Evolutionary conservation across 306 rosid species (phyloP), one percentile per base, ranked within the genome.

Genomic region (Lagenaria siceraria): DNA sequence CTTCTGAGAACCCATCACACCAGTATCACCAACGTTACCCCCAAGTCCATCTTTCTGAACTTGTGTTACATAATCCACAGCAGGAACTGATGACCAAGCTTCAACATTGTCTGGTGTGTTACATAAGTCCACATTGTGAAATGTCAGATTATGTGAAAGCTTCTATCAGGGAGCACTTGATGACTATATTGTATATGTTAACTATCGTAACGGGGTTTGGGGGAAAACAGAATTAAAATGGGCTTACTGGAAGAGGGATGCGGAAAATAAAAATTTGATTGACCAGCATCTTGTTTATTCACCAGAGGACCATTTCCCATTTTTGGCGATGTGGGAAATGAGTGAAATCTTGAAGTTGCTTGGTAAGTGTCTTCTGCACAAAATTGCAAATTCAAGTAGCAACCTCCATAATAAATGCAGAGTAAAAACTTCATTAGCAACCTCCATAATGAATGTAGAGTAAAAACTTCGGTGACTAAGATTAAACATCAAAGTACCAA

Each of bases 71-170:
- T 84, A 83, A 83, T 90, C 81, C 35, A 78, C 74, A 56, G 85
- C 89, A 79, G 90, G 82, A 81, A 84, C 81, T 81, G 92, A 79
- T 70, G 93, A 81, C 82, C 64, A 87, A 53, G 81, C 69, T 64
- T 73, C 88, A 29, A 24, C 71, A 83, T 80, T 81, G 75, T 85
- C 92, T 87, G 83, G 61, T 33, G 43, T 18, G 48, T 35, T 33
- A 78, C 74, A 35, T 2, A 61, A 48, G 25, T 58, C 52, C 52
- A 36, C 15, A 12, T 13, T 33, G 68, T 62, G 75, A 79, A 25
- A 54, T 77, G 82, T 40, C 61, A 76, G 53, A 77, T 83, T 19
- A 68, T 61, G 77, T 62, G 75, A 81, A 77, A 74, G 76, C 63
- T 52, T 73, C 60, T 49, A 36, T 62, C 33, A 60, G 56, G 76